Evolutionary conservation across 176 grass and related monocot species (phyloP).

Genomic region (Ensete ventricosum): DNA sequence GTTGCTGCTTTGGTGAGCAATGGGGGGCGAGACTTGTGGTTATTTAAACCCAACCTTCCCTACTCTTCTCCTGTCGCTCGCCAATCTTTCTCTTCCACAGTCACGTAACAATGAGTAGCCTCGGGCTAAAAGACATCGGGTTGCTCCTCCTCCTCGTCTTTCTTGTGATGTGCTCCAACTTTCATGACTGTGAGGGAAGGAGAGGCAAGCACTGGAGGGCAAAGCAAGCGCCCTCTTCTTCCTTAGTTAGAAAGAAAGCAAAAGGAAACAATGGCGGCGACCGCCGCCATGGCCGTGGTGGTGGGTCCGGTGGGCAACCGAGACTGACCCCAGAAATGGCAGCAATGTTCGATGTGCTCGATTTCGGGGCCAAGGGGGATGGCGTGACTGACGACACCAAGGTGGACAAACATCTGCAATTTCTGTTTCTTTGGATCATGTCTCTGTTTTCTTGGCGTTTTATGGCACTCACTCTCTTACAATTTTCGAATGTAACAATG

Average conservation of each 20-base stretch:
- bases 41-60: slow-evolving; percentile 34
- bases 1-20: too few species aligned
- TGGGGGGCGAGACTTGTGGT: too few species aligned
- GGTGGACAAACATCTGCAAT: slow-evolving; percentile 25
- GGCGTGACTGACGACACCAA: slow-evolving; percentile 73
- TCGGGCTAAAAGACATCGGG: slow-evolving; percentile 52
- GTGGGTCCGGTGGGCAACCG: neutral
- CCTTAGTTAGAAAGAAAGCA: slow-evolving; percentile 54
- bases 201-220: slow-evolving; percentile 78
- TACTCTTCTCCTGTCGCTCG: slow-evolving; percentile 9
- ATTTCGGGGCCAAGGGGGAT: slow-evolving; percentile 78
- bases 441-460: too few species aligned
- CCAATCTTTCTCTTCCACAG: slow-evolving; percentile 13
- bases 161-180: slow-evolving; percentile 49
- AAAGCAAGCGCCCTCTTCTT: slow-evolving; percentile 33
- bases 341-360: slow-evolving; percentile 59
- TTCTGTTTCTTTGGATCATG: slow-evolving; percentile 6
- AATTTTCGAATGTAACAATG: neutral
- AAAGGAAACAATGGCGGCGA: slow-evolving; percentile 46
- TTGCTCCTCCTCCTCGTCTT: slow-evolving; percentile 77
- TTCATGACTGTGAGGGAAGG: slow-evolving; percentile 73
- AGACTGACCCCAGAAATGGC: neutral
- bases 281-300: neutral
- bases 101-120: slow-evolving; percentile 39
- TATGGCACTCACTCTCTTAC: too few species aligned